Percentiles rank a stretch among this genome's conserved stretches.
These are phyloP conservation scores for Cruciata laevipes DNA, from an alignment of 257 asterid genomes.

Conservation along the genomic window DNA sequence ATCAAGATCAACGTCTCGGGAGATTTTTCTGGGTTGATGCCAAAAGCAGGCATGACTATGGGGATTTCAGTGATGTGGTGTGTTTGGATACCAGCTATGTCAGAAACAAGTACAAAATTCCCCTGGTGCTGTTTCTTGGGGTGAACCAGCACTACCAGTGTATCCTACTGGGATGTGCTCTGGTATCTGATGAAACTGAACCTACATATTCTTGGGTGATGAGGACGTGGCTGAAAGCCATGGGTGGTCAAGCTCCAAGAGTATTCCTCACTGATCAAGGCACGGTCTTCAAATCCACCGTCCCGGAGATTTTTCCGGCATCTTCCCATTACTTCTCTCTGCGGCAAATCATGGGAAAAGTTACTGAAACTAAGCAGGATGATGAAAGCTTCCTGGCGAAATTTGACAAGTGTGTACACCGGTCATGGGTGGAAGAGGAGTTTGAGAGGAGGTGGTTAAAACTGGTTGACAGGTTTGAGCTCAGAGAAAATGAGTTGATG, in stretches of 20 bases:
- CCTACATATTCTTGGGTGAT: constrained; percentile 76
- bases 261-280: constrained; percentile 74
- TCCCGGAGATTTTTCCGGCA: constrained; percentile 59
- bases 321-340: constrained; percentile 56
- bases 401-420: constrained; percentile 64
- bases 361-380: constrained; percentile 64
- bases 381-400: constrained; percentile 54
- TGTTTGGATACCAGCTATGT: constrained; percentile 81
- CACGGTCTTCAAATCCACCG: constrained; percentile 43
- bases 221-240: constrained; percentile 79
- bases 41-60: constrained; percentile 82
- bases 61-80: constrained; percentile 64
- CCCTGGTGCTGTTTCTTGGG: constrained; percentile 75
- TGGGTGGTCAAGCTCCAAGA: constrained; percentile 85
- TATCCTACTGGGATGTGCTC: constrained; percentile 89
- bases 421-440: constrained; percentile 79
- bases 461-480: constrained; percentile 63
- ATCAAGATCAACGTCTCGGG: constrained; percentile 66
- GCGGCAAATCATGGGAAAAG: constrained; percentile 77
- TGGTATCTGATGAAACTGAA: constrained; percentile 69
- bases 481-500: constrained; percentile 59
- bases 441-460: constrained; percentile 83
- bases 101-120: constrained; percentile 80
- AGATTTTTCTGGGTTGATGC: constrained; percentile 88
- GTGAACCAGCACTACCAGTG: constrained; percentile 95